Base-by-base conservation (phyloP, 23 red algal species). In the Pyropia haitanensis region DNA sequence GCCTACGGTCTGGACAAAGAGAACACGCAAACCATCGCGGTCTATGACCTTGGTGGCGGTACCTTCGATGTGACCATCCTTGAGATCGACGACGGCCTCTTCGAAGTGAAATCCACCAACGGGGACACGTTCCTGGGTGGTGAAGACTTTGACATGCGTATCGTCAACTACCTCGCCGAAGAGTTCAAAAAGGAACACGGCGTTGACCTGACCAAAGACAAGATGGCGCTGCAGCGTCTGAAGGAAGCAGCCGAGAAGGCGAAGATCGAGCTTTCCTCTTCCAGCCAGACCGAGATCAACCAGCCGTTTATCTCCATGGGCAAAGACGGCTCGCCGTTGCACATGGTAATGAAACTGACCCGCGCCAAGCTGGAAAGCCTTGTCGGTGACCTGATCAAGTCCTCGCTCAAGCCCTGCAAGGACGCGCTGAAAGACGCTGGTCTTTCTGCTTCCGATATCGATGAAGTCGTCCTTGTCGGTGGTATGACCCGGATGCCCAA, bases 401-500 rank as follows among this genome's bases (percentile, higher is more conserved):
- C 52, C 29, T 58, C 55, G 23, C 6, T 80, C 14, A 61, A 80
- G 9, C 64, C 66, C 4, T 49, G 68, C 1, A 61, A 80, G 49
- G 30, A 50, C 28, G 64, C 68, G 19, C 29, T 80, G 18, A 70
- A 71, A 51, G 64, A 80, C 63, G 56, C 64, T 10, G 59, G 39
- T n/a, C 58, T 80, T 8, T 68, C 76, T n/a, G 68, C 68, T 60
- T 63, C 54, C 59, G 54, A 80, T 15, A 61, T 80, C 21, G 64
- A 80, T 34, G 76, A 80, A 44, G 53, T 80, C 8, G 76, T 80
- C 1, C 46, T 80, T 5, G 76, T 80, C 2, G 76, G 76, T 52
- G 76, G 76, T 27, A 58, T 50, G 15, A 80, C 76, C 27, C 76
- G 76, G 5, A 80, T 80, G 27, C 76, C 76, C n/a, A 68, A 70